A percentile compares a stretch with the other conserved stretches of the same genome.
These are phyloP conservation scores for Boletales sp. DNA, from an alignment of 768 basidiomycete genomes.

Conservation along the genomic window DNA sequence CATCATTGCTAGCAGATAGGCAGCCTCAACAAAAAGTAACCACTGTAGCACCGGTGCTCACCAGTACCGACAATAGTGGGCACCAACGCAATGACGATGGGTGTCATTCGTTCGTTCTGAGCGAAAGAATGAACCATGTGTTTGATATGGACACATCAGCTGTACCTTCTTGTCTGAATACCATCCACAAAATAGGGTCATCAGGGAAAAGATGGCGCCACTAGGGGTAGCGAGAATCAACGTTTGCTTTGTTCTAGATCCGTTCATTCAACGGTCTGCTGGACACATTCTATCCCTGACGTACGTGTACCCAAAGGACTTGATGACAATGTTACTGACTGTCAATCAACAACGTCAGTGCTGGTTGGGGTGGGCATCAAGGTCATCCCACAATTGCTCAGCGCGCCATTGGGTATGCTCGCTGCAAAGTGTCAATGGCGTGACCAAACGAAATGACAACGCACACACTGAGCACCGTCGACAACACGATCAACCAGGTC, in stretches of 20 bases:
- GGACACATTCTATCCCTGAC: slow-evolving; percentile 12
- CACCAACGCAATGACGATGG: slow-evolving; percentile 53
- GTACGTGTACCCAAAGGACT: slow-evolving; percentile 61
- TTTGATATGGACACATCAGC: background rate
- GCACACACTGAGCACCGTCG: slow-evolving; percentile 53
- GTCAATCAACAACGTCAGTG: background rate
- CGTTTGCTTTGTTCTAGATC: slow-evolving; percentile 53
- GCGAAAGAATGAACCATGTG: background rate
- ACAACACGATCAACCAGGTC: slow-evolving; percentile 60
- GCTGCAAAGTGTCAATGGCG: slow-evolving; percentile 33
- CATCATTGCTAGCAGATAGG: slow-evolving; percentile 37
- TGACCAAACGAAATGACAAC: background rate
- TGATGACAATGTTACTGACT: slow-evolving; percentile 64
- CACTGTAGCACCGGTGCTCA: slow-evolving; percentile 15
- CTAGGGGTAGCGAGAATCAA: slow-evolving; percentile 57
- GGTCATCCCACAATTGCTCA: slow-evolving; percentile 54
- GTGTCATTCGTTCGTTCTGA: slow-evolving; percentile 57
- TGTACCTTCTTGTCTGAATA: slow-evolving; percentile 61
- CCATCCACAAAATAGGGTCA: slow-evolving; percentile 54
- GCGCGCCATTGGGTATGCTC: slow-evolving; percentile 61
- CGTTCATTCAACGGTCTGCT: background rate
- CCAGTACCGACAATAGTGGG: slow-evolving; percentile 59
- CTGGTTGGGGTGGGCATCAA: background rate
- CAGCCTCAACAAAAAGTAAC: background rate
- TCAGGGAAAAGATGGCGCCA: slow-evolving; percentile 35